These are phyloP conservation scores for Corinectria fuckeliana DNA, from an alignment of 2,329 filamentous ascomycete species.

Conservation along the genomic window DNA sequence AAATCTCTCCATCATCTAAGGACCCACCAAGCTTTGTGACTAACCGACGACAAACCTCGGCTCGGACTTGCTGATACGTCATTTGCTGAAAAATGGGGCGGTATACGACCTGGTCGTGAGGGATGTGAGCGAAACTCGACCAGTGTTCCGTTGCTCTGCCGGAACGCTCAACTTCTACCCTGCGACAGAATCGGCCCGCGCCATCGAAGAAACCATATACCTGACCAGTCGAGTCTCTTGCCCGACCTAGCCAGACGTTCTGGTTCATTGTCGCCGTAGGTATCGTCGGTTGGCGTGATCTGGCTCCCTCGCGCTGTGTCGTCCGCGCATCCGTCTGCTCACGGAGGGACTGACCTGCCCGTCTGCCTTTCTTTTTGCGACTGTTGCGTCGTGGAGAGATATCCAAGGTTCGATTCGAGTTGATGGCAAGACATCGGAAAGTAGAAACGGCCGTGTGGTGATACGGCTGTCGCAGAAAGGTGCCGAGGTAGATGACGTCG, in stretches of 20 bases:
- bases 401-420: no score
- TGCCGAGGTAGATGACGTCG: neutral
- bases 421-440: neutral
- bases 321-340: neutral
- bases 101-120: neutral
- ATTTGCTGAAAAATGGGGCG: neutral
- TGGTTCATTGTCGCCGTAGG: neutral
- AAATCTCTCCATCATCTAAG: neutral
- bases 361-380: no score
- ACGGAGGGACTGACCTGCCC: neutral
- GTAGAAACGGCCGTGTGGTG: neutral
- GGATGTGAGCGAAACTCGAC: neutral
- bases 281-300: neutral
- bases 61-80: neutral
- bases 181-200: neutral
- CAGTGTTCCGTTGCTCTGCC: neutral
- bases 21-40: neutral
- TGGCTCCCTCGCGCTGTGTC: neutral
- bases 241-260: neutral
- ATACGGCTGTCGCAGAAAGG: neutral
- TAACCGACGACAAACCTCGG: neutral
- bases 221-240: neutral
- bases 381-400: no score
- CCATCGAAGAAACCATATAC: neutral
- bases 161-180: neutral